These are phyloP conservation scores for Eragrostis nindensis DNA, from an alignment of 176 grass and related monocot species.

Conservation along the genomic window DNA sequence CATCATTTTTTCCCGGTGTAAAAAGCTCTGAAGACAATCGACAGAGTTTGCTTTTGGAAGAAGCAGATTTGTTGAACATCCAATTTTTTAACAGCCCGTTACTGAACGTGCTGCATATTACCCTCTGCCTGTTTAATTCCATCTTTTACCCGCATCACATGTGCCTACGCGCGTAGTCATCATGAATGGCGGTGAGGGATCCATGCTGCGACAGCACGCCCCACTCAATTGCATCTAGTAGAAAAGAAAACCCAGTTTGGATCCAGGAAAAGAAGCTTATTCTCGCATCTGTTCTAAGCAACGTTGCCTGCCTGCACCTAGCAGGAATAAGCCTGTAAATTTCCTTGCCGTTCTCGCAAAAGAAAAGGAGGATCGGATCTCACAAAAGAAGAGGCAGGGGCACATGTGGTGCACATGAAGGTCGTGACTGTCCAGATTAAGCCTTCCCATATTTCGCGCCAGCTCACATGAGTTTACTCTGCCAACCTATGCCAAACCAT, in stretches of 20 bases:
- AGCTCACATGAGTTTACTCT: neutral
- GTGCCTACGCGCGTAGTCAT: neutral
- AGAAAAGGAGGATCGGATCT: neutral
- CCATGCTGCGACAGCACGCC: constrained; percentile 19
- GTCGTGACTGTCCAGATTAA: neutral
- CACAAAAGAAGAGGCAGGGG: neutral
- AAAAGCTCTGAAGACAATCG: neutral
- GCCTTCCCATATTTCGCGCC: neutral
- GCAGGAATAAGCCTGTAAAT: neutral
- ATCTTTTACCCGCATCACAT: neutral
- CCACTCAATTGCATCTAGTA: neutral
- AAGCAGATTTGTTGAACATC: neutral
- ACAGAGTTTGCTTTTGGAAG: neutral
- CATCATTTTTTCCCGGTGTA: neutral
- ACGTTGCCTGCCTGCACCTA: neutral
- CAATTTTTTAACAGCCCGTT: neutral
- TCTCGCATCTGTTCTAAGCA: neutral
- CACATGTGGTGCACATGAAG: constrained; percentile 17
- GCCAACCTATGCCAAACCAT: neutral
- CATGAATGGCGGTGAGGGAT: neutral
- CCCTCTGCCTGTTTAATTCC: neutral
- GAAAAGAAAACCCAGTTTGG: neutral
- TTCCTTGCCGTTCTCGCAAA: neutral
- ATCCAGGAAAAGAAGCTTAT: neutral
- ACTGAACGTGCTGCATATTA: neutral